Conservation (phyloP, 305 asterid genomes). For the Fraxinus latifolia region DNA sequence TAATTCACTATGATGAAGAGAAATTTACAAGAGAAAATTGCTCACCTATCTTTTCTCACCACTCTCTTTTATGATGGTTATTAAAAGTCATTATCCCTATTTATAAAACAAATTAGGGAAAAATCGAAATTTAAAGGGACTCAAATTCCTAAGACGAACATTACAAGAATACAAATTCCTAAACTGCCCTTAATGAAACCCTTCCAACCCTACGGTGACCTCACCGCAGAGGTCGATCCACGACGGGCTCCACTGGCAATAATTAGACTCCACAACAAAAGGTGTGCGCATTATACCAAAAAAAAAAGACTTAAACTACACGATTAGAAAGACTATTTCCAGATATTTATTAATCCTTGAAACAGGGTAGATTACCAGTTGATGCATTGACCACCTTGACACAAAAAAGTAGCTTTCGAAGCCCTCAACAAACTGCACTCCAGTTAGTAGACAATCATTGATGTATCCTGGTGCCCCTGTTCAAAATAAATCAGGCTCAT, state of each 20-base stretch:
- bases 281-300: neutral
- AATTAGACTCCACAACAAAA: neutral
- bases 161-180: neutral
- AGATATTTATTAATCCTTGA: slow-evolving; percentile 3
- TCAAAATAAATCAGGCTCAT: slow-evolving; percentile 18
- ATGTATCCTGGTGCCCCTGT: slow-evolving; percentile 90
- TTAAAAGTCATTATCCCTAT: neutral
- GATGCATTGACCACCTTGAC: slow-evolving; percentile 94
- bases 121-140: neutral
- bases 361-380: slow-evolving; percentile 53
- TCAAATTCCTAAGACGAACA: neutral
- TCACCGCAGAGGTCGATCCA: neutral
- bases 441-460: slow-evolving; percentile 78
- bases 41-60: neutral
- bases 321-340: neutral
- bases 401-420: slow-evolving; percentile 80
- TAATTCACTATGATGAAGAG: neutral
- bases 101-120: neutral
- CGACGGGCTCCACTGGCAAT: too few species aligned
- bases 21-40: too few species aligned
- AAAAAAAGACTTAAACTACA: neutral
- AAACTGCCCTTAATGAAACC: neutral
- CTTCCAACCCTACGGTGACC: neutral
- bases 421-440: slow-evolving; percentile 89
- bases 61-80: neutral